Evolutionary conservation across 78 protist species (phyloP).

Genomic region (Protostelium mycophagum): DNA sequence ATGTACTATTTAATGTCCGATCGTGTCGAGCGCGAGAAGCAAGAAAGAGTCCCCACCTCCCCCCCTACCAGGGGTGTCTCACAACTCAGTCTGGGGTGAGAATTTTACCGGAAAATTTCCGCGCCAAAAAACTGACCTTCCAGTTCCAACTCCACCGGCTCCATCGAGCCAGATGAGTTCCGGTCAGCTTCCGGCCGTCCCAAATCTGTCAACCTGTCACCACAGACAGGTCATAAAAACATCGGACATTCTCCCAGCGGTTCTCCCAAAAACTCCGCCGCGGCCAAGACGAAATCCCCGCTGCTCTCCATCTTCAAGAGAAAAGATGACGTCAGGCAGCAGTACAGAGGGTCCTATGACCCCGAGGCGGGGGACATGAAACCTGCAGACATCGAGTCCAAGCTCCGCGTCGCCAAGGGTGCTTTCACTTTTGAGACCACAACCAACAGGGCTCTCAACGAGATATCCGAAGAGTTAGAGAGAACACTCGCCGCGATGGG

Average conservation of each 20-base stretch:
- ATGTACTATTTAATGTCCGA: neutral
- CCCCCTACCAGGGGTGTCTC: neutral
- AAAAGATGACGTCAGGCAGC: neutral
- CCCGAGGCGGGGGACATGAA: neutral
- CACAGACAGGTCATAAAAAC: neutral
- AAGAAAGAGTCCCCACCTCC: neutral
- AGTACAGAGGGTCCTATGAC: neutral
- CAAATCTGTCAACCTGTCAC: neutral
- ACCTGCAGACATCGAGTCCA: neutral
- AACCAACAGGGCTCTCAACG: constrained; percentile 39
- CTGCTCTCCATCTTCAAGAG: neutral
- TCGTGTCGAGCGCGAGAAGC: neutral
- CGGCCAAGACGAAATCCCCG: neutral
- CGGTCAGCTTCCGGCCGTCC: neutral
- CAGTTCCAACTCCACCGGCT: neutral
- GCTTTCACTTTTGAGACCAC: constrained; percentile 46
- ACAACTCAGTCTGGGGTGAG: neutral
- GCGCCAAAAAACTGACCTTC: neutral
- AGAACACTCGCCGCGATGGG: constrained; percentile 18
- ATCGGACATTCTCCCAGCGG: neutral
- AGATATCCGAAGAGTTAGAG: constrained; percentile 38
- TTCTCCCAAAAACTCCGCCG: neutral
- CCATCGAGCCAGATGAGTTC: neutral
- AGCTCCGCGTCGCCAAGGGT: constrained; percentile 36
- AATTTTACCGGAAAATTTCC: neutral